Percentiles rank a stretch among this genome's conserved stretches.
Evolutionary conservation across 805 yeast genomes (phyloP).

Genomic region (Ogataea populi-albae): DNA sequence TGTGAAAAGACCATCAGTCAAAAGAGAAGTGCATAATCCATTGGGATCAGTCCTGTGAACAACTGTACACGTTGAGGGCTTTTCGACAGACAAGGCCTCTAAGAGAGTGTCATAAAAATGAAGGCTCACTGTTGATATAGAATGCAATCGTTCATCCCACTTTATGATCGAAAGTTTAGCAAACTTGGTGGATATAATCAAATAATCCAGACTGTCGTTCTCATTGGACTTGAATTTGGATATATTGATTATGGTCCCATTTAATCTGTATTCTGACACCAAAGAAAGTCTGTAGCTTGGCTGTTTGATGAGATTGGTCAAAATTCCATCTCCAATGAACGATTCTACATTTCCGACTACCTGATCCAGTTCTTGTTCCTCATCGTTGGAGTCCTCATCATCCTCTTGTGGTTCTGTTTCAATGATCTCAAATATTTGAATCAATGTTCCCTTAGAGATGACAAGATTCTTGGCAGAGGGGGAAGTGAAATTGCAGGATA

Average conservation of each 20-base stretch:
- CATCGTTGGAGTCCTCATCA: slow-evolving; percentile 12
- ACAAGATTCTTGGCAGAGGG: slow-evolving; percentile 51
- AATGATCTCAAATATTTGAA: slow-evolving; percentile 56
- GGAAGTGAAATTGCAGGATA: slow-evolving; percentile 43
- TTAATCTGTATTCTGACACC: slow-evolving; percentile 63
- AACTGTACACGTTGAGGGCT: slow-evolving; percentile 35
- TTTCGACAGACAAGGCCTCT: slow-evolving; percentile 45
- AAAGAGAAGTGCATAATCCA: slow-evolving; percentile 51
- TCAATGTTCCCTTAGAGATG: slow-evolving; percentile 65
- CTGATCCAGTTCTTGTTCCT: slow-evolving; percentile 7
- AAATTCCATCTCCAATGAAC: slow-evolving; percentile 21
- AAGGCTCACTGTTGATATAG: slow-evolving; percentile 69
- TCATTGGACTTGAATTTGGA: slow-evolving; percentile 48
- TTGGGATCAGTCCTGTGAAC: slow-evolving; percentile 61
- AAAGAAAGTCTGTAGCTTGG: slow-evolving; percentile 36
- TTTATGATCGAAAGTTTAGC: slow-evolving; percentile 77
- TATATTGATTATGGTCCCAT: slow-evolving; percentile 66
- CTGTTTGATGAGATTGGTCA: slow-evolving; percentile 17
- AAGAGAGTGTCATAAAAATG: slow-evolving; percentile 82
- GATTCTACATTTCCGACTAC: slow-evolving; percentile 19
- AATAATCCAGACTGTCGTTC: slow-evolving; percentile 47
- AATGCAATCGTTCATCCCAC: slow-evolving; percentile 58
- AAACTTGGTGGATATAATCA: slow-evolving; percentile 62
- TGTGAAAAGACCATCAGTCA: slow-evolving; percentile 66
- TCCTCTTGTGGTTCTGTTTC: slow-evolving; percentile 21